phyloP scores from a whole-genome alignment of 768 basidiomycete species.

The Russula ochroleuca region DNA sequence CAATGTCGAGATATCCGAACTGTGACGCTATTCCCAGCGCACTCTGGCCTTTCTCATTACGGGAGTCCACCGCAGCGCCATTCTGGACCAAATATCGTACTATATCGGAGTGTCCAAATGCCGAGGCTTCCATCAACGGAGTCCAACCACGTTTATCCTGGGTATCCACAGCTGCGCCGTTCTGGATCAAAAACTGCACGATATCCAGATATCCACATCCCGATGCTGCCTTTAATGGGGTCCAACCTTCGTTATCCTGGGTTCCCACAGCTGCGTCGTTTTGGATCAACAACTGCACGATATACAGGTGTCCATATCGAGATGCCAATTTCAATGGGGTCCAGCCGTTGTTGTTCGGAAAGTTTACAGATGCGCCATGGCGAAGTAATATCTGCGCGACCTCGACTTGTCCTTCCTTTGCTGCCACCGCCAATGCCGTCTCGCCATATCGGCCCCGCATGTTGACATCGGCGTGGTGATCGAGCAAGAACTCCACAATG shows the following conservation, averaged over 20 bases:
- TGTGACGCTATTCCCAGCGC: background rate
- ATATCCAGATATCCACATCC: too few relatives aligned
- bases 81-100: background rate
- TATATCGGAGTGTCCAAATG: background rate
- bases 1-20: background rate
- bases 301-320: background rate
- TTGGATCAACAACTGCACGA: background rate
- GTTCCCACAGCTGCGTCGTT: background rate
- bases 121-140: background rate
- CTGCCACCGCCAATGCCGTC: background rate
- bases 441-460: rapidly evolving
- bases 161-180: too few relatives aligned
- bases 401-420: background rate
- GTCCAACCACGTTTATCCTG: too few relatives aligned
- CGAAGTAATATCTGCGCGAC: background rate
- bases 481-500: background rate
- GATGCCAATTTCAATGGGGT: background rate
- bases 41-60: background rate
- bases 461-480: background rate
- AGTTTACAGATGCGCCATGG: background rate
- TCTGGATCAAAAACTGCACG: too few relatives aligned
- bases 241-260: background rate
- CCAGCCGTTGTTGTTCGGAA: too few relatives aligned
- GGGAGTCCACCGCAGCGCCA: background rate
- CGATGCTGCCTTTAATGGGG: too few relatives aligned